These are phyloP conservation scores for Aspergillus heteromorphus DNA, from an alignment of 495 filamentous ascomycete species.

Conservation along the genomic window DNA sequence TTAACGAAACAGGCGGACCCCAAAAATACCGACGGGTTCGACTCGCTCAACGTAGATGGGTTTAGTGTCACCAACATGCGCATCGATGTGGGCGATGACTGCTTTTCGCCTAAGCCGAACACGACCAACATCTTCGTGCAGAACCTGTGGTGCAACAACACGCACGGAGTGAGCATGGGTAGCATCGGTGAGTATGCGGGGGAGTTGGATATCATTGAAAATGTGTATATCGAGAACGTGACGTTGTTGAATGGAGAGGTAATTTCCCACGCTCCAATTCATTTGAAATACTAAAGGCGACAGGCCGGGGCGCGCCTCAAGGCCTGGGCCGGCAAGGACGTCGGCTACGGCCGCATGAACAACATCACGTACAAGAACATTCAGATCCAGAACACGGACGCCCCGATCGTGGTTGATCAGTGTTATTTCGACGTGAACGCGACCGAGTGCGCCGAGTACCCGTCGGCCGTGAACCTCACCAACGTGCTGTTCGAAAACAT, in stretches of 20 bases:
- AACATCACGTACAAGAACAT: conserved; percentile 57
- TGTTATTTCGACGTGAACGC: conserved; percentile 55
- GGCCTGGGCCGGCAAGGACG: conserved; percentile 46
- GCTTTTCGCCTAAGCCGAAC: conserved; percentile 56
- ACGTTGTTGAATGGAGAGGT: conserved; percentile 49
- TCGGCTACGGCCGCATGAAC: conserved; percentile 53
- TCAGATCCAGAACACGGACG: conserved; percentile 49
- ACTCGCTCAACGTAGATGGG: conserved; percentile 46
- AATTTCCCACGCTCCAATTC: background rate
- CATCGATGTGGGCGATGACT: conserved; percentile 54
- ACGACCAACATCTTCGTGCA: conserved; percentile 51
- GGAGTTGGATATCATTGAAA: conserved; percentile 46
- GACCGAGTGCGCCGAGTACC: conserved; percentile 43
- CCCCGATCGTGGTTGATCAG: conserved; percentile 48
- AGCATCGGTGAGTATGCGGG: conserved; percentile 53
- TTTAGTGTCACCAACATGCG: conserved; percentile 45
- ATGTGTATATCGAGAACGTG: conserved; percentile 52
- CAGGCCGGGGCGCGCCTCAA: conserved; percentile 54
- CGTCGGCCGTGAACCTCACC: conserved; percentile 50
- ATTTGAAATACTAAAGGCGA: background rate
- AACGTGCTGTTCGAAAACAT: conserved; percentile 52
- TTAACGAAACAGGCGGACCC: conserved; percentile 29
- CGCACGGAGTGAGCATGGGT: conserved; percentile 54
- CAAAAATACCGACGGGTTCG: conserved; percentile 57
- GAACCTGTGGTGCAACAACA: conserved; percentile 55